Evolutionary conservation across 495 filamentous ascomycete species (phyloP).

Genomic region (Aspergillus cavernicola): DNA sequence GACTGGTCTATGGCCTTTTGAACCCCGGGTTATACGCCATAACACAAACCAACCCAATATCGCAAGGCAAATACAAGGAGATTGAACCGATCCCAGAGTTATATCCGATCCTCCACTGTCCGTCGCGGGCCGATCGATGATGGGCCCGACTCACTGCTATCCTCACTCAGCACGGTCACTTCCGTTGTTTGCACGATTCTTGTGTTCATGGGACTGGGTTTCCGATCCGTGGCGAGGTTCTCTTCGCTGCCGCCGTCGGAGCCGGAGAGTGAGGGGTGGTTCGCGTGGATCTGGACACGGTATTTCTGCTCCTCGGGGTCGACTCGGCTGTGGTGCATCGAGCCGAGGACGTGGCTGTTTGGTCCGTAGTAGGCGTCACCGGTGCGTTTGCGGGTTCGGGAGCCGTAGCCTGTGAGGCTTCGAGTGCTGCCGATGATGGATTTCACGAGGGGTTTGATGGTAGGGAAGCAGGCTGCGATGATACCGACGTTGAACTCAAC

Average conservation of each 20-base stretch:
- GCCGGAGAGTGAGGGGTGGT: neutral
- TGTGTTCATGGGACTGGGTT: neutral
- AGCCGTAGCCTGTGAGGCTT: slow-evolving; percentile 16
- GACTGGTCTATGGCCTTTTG: too few species aligned
- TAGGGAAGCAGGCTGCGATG: slow-evolving; percentile 40
- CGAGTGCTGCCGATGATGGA: slow-evolving; percentile 17
- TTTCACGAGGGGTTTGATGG: slow-evolving; percentile 41
- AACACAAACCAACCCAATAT: too few species aligned
- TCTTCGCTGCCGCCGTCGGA: slow-evolving; percentile 10
- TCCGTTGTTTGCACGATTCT: slow-evolving; percentile 9
- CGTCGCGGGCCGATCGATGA: neutral
- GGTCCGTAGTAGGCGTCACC: slow-evolving; percentile 4
- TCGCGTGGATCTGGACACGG: slow-evolving; percentile 7
- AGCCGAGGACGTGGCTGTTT: slow-evolving; percentile 2
- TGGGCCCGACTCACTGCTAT: neutral
- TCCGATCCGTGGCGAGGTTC: neutral
- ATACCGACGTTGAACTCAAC: slow-evolving; percentile 41
- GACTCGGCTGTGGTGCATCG: neutral
- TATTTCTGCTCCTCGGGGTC: slow-evolving; percentile 10
- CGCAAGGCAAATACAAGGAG: too few species aligned
- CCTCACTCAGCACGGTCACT: slow-evolving; percentile 9
- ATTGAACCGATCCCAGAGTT: neutral
- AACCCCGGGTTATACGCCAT: too few species aligned
- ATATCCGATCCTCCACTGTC: slow-evolving; percentile 10
- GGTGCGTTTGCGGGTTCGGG: slow-evolving; percentile 13